Conservation (phyloP, 768 basidiomycete species). For the Clathrus columnatus region DNA sequence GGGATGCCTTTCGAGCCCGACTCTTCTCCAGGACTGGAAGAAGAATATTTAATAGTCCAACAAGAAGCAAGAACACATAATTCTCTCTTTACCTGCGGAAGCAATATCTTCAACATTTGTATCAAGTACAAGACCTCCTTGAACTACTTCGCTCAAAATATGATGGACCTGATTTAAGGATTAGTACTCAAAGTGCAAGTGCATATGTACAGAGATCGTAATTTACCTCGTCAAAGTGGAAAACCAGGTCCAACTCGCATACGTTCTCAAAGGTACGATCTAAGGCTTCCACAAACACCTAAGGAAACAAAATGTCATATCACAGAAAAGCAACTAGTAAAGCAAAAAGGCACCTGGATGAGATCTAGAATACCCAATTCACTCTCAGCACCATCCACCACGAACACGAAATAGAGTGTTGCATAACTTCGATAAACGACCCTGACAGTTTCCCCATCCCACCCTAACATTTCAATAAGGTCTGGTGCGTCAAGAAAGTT, state of each 20-base stretch:
- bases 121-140: slow-evolving; percentile 93
- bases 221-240: slow-evolving; percentile 93
- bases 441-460: slow-evolving; percentile 57
- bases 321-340: neutral
- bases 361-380: slow-evolving; percentile 93
- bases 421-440: slow-evolving; percentile 96
- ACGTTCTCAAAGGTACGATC: slow-evolving; percentile 97
- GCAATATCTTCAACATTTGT: slow-evolving; percentile 88
- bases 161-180: slow-evolving; percentile 74
- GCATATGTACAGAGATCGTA: neutral
- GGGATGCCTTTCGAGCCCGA: slow-evolving; percentile 69
- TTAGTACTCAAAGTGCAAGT: neutral
- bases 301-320: slow-evolving; percentile 6
- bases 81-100: slow-evolving; percentile 44
- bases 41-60: neutral
- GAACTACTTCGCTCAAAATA: slow-evolving; percentile 91
- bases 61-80: neutral
- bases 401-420: slow-evolving; percentile 94
- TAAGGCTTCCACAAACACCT: slow-evolving; percentile 97
- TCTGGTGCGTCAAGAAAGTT: slow-evolving; percentile 96
- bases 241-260: slow-evolving; percentile 95
- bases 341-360: slow-evolving; percentile 64
- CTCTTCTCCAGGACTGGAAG: slow-evolving; percentile 57
- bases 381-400: slow-evolving; percentile 93
- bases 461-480: slow-evolving; percentile 64